Evolutionary conservation across 1,139 yeast species (phyloP), one percentile per base, ranked within the genome.

Genomic region (Pneumocystis murina): DNA sequence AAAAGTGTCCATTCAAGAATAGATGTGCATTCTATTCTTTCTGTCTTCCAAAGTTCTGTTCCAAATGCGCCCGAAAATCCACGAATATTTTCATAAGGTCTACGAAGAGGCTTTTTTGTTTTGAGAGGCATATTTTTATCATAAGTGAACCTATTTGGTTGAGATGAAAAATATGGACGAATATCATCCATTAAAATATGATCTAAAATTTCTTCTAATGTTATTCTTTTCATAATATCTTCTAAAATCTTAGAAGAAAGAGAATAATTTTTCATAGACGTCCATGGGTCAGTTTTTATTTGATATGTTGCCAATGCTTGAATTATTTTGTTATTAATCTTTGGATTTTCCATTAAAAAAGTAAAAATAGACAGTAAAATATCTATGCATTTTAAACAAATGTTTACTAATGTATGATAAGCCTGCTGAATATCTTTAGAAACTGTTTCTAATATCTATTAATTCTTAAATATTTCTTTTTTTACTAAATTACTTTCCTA

Each of bases 1-100:
- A 17, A 40, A 38, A 58, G 30, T 38, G 10, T 30, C 60, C 60
- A 58, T 58, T 58, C 60, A 58, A 58, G 39, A 58, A 58, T 58
- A 24, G 60, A 38, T 12, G 30, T 30, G 8, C 55, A 48, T 48
- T 48, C 55, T 12, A 24, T 6, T 24, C 28, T 24, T 24, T 48
- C 55, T 48, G 55, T 24, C 24, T 48, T 48, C 55, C 55, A 48
- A 3, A 30, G 55, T 24, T 48, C 55, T 12, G 6, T 6, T 12
- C 28, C 17, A 8, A 20, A 48, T 3, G 12, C 55, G 8, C 20
- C 55, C 8, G 28, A 48, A 20, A 30, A 4, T 24, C 16, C 6
- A 24, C 5, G 17, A 24, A 48, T 24, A 48, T 48, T 48, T 48
- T 48, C 55, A 48, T 48, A 48, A 5, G 28, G 14, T 10, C n/a